These are phyloP conservation scores for Leccinum subtestaceum DNA, from an alignment of 768 basidiomycete species.

Conservation along the genomic window DNA sequence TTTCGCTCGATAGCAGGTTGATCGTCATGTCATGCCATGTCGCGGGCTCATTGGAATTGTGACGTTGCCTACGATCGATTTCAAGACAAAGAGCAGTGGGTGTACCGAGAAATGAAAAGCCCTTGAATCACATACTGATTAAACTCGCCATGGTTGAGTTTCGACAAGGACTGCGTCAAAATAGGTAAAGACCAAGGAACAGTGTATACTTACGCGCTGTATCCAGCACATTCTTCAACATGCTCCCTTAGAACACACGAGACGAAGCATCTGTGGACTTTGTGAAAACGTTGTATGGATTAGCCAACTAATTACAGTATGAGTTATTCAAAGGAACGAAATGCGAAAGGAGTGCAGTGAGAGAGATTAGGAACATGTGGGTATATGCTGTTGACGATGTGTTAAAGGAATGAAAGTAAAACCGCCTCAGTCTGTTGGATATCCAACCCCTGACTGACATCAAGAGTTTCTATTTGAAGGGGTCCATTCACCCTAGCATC, in stretches of 20 bases:
- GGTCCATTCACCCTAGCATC: conserved; percentile 41
- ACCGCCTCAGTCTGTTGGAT: conserved; percentile 49
- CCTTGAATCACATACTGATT: no score
- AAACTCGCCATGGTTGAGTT: conserved; percentile 72
- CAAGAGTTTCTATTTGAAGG: conserved; percentile 27
- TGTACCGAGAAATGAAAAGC: no score
- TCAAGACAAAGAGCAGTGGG: conserved; percentile 42
- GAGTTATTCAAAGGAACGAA: no score
- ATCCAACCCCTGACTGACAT: conserved; percentile 40
- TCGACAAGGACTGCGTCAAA: conserved; percentile 75
- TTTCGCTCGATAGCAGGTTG: background rate
- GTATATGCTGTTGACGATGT: background rate
- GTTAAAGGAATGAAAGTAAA: conserved; percentile 24
- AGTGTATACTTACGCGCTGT: background rate
- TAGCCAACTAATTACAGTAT: background rate
- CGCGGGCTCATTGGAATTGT: conserved; percentile 86
- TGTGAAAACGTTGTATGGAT: conserved; percentile 44
- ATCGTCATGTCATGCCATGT: background rate
- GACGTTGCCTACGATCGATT: conserved; percentile 86
- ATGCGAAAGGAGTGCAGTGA: no score
- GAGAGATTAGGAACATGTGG: no score
- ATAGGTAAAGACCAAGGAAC: conserved; percentile 85
- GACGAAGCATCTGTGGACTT: conserved; percentile 52
- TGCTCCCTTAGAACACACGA: conserved; percentile 58
- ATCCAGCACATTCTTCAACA: no score